A percentile compares a stretch with the other conserved stretches of the same genome.
Conservation (phyloP, 768 basidiomycete genomes). For the Coprinopsis marcescibilis region DNA sequence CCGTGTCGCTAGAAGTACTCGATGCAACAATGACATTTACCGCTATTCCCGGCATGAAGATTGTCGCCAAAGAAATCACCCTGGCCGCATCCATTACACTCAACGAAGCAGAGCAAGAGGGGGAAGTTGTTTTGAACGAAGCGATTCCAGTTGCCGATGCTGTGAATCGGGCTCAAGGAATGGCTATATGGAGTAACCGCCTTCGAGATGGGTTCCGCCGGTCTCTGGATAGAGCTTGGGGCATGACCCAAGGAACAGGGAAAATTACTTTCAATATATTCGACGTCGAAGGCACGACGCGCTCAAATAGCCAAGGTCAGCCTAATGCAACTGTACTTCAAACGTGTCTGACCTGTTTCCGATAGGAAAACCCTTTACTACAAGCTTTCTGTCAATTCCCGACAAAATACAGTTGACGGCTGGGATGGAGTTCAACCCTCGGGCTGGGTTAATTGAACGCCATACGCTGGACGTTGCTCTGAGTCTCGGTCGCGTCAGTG, state of each 20-base stretch:
- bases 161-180: conserved; percentile 33
- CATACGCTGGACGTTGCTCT: conserved; percentile 45
- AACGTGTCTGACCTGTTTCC: background rate
- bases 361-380: conserved; percentile 16
- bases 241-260: conserved; percentile 52
- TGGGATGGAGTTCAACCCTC: conserved; percentile 55
- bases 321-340: conserved; percentile 15
- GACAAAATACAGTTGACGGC: conserved; percentile 38
- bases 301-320: conserved; percentile 23
- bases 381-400: conserved; percentile 42
- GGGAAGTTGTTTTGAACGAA: conserved; percentile 17
- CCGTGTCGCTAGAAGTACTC: conserved; percentile 62
- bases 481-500: conserved; percentile 38
- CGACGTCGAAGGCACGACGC: conserved; percentile 40
- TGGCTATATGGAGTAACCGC: conserved; percentile 61
- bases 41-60: conserved; percentile 44
- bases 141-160: conserved; percentile 17
- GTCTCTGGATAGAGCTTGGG: conserved; percentile 66
- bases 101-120: conserved; percentile 38
- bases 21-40: conserved; percentile 46
- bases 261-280: conserved; percentile 44
- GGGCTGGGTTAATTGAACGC: conserved; percentile 44
- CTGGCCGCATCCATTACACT: conserved; percentile 53
- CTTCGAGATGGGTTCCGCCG: conserved; percentile 54
- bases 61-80: conserved; percentile 45